Evolutionary conservation across 139 green algal species (phyloP).

Genomic region (Chlorella sp.): DNA sequence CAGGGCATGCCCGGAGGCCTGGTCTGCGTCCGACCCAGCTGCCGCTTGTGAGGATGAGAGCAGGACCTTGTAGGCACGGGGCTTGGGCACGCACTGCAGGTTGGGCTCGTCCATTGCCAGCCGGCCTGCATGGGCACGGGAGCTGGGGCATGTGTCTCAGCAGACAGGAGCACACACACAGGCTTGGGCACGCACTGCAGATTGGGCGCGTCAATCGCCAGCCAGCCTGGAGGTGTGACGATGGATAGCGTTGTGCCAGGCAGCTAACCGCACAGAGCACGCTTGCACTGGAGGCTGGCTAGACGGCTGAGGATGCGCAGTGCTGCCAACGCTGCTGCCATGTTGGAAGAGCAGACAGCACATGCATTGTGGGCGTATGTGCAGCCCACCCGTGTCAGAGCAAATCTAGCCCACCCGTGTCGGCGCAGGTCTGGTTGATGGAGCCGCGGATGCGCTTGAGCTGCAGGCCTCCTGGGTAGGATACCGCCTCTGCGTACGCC

Average conservation of each 20-base stretch:
- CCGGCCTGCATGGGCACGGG: slow-evolving; percentile 51
- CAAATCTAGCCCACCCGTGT: slow-evolving; percentile 62
- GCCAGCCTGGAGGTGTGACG: too few species aligned
- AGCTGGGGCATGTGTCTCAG: neutral
- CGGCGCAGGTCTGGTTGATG: slow-evolving; percentile 77
- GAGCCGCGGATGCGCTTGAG: slow-evolving; percentile 63
- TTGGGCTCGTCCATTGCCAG: slow-evolving; percentile 86
- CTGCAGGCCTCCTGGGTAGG: slow-evolving; percentile 15
- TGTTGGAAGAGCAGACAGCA: neutral
- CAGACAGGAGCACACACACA: too few species aligned
- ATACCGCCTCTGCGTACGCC: neutral
- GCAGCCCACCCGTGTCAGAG: too few species aligned
- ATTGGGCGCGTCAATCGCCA: slow-evolving; percentile 84
- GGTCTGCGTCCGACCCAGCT: neutral
- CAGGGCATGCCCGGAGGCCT: neutral
- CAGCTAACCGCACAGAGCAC: neutral
- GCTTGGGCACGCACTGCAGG: slow-evolving; percentile 74
- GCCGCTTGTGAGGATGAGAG: neutral
- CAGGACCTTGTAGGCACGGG: slow-evolving; percentile 35
- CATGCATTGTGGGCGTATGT: too few species aligned
- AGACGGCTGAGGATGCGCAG: neutral
- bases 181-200: slow-evolving; percentile 74
- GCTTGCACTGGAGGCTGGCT: too few species aligned
- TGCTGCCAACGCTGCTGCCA: neutral
- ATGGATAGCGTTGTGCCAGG: neutral